Conservation (phyloP, 2,329 filamentous ascomycete species). For the Penicillium sp. region DNA sequence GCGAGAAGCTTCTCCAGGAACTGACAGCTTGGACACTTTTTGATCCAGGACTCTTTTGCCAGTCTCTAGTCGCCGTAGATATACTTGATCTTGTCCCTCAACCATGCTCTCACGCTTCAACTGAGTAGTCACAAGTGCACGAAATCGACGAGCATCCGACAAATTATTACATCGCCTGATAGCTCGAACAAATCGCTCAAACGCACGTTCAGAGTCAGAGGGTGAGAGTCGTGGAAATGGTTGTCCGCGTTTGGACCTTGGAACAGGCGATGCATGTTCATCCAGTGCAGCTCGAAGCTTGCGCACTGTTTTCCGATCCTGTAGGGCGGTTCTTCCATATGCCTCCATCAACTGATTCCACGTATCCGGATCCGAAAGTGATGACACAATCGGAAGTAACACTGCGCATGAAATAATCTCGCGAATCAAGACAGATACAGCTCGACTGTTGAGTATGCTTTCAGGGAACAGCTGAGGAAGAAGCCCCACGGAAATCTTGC, state of each 20-base stretch:
- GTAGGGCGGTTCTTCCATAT: constrained; percentile 78
- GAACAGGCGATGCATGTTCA: constrained; percentile 82
- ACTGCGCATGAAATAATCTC: constrained; percentile 95
- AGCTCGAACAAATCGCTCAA: constrained; percentile 88
- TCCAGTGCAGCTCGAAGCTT: constrained; percentile 89
- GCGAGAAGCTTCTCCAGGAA: constrained; percentile 55
- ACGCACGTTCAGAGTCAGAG: constrained; percentile 83
- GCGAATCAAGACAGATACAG: constrained; percentile 75
- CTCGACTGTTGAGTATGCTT: constrained; percentile 71
- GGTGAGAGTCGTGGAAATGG: constrained; percentile 76
- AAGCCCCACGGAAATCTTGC: constrained; percentile 68
- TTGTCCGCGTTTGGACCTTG: constrained; percentile 61
- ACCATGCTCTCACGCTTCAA: constrained; percentile 78
- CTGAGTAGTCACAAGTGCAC: constrained; percentile 89
- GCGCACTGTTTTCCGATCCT: constrained; percentile 91
- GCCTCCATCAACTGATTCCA: constrained; percentile 98
- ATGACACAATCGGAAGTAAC: constrained; percentile 73
- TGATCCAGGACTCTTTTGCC: constrained; percentile 87
- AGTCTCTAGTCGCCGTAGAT: constrained; percentile 85
- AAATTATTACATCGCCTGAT: constrained; percentile 87
- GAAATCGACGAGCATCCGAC: constrained; percentile 86
- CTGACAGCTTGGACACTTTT: constrained; percentile 76
- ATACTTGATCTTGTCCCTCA: constrained; percentile 78
- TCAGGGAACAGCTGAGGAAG: constrained; percentile 73
- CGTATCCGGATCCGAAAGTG: constrained; percentile 86